These are phyloP conservation scores for Neurospora sp. DNA, from an alignment of 495 filamentous ascomycete genomes.

Conservation along the genomic window DNA sequence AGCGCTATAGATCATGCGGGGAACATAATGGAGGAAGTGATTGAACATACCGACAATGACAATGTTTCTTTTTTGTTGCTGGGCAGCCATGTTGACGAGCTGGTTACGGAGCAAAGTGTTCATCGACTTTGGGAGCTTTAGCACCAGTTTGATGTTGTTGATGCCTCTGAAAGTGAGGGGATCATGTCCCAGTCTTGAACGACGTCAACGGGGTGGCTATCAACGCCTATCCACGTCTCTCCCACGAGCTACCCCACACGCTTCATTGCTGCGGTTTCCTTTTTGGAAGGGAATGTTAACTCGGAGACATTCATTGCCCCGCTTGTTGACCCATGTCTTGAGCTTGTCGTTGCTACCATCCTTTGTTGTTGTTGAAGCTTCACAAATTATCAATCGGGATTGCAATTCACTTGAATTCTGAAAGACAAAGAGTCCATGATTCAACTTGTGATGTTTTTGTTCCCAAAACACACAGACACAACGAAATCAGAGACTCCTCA, in stretches of 20 bases:
- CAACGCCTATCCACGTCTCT: background rate
- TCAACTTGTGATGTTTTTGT: background rate
- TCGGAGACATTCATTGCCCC: background rate
- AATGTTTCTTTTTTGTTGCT: slow-evolving; percentile 44
- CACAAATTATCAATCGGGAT: background rate
- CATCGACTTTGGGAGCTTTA: background rate
- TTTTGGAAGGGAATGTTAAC: background rate
- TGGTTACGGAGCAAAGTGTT: background rate
- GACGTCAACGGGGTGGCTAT: background rate
- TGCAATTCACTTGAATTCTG: background rate
- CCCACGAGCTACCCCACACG: background rate
- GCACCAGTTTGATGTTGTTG: background rate
- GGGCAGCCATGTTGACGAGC: slow-evolving; percentile 9
- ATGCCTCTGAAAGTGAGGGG: background rate
- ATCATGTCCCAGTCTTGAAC: background rate
- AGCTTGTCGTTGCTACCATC: background rate
- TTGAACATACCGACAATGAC: slow-evolving; percentile 52
- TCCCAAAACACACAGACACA: background rate
- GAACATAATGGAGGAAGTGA: background rate
- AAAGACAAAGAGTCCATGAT: background rate
- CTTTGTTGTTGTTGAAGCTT: background rate
- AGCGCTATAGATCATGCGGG: background rate
- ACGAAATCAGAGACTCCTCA: background rate
- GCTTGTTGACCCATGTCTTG: background rate
- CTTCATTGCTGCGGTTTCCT: background rate